Conservation (phyloP, 2,329 filamentous ascomycete species). For the Xylaria sp. region DNA sequence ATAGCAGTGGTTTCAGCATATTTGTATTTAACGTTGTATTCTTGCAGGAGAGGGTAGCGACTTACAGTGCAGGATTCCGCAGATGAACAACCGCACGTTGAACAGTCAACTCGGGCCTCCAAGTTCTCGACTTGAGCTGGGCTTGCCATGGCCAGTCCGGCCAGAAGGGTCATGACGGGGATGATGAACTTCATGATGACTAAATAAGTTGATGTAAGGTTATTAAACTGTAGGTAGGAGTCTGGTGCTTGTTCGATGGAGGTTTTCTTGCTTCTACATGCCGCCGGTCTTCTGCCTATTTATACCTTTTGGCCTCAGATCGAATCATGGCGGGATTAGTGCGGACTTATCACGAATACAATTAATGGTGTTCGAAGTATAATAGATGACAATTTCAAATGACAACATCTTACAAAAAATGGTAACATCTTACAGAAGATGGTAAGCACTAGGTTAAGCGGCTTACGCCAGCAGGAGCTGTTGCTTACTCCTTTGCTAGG, state of each 20-base stretch:
- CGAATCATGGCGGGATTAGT: too few relatives aligned
- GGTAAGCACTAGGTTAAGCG: too few relatives aligned
- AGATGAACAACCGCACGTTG: slow-evolving; percentile 15
- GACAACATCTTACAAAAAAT: too few relatives aligned
- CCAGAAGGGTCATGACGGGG: slow-evolving; percentile 10
- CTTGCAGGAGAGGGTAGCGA: too few relatives aligned
- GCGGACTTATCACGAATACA: too few relatives aligned
- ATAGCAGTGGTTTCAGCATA: background rate
- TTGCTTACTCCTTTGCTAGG: too few relatives aligned
- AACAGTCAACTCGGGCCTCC: slow-evolving; percentile 15
- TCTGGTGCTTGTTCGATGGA: background rate
- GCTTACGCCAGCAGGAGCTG: too few relatives aligned
- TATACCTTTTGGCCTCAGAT: too few relatives aligned
- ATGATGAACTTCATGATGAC: slow-evolving; percentile 20
- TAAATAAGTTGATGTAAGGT: background rate
- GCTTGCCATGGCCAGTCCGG: slow-evolving; percentile 10
- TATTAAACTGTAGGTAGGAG: background rate
- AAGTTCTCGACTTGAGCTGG: slow-evolving; percentile 7
- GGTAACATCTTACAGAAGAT: too few relatives aligned
- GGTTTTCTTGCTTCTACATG: background rate
- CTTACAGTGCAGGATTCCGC: slow-evolving; percentile 17
- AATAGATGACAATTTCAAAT: too few relatives aligned
- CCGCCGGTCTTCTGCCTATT: background rate
- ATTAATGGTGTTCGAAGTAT: too few relatives aligned
- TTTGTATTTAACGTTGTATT: background rate